Base-by-base conservation (phyloP, 352 stramenopile genomes). In the Phytophthora agathidicida region DNA sequence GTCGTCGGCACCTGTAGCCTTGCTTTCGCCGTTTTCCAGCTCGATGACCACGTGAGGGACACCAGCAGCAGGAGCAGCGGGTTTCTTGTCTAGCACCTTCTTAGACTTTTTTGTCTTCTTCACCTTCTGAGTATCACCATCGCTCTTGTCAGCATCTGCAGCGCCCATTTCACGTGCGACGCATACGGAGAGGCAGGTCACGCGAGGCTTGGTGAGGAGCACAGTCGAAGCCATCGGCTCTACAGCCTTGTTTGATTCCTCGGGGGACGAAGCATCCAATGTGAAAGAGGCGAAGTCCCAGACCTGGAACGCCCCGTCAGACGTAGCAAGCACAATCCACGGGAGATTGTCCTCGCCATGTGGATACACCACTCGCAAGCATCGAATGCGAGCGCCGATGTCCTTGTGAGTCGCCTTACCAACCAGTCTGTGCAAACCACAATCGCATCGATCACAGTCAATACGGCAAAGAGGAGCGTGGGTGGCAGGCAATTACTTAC, bases 291-390 rank as follows among this genome's bases (percentile, higher is more conserved):
- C 71, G 16, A 92, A 59, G 60, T 95, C 80, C 80, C 80, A 95
- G n/a, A 95, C 75, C 60, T 91, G 82, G 28, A 95, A 78, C 17
- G 72, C 68, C 28, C 86, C 86, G 44, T 85, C 85, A 19, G 86
- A 92, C 5, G 84, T 89, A 27, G 83, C 84, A 5, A 93, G 42
- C 20, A 95, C 80, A 14, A 95, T 74, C 71, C 74, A 93, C 32
- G 82, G 83, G 26, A 86, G 48, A 10, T 75, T 51, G 45, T 83
- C 63, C 19, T 77, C 75, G 42, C 83, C 86, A 17, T 82, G 64
- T 16, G 77, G 67, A 46, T 89, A 87, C 49, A 93, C 80, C 22
- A 90, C 77, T 49, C 92, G 64, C 52, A 94, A 75, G 51, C 75
- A 88, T 30, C 84, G 80, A 49, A 94, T 92, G 23, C 86, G 83